Base-by-base conservation (phyloP, 306 rosid genomes). In the Cucumis melo region DNA sequence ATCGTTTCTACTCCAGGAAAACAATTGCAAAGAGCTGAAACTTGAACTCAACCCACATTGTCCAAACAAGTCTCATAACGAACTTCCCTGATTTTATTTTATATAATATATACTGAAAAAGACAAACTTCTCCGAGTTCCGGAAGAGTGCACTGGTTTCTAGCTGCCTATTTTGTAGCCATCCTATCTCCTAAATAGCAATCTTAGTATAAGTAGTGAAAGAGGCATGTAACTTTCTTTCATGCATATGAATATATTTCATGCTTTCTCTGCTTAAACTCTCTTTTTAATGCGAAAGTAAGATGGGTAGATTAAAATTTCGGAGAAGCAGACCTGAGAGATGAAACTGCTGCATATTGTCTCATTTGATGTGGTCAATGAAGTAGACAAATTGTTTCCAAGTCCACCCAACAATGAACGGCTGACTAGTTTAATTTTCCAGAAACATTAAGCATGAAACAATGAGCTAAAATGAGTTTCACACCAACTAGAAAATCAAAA, bases 341-440 rank as follows among this genome's bases (percentile, higher is more conserved):
- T 81, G 78, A 81, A 86, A 82, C 63, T 84, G 78, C 34, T 62
- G 86, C 85, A 79, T 66, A 81, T 19, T 80, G 78, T 60, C 84
- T 84, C 93, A 27, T 73, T 85, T 20, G 94, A 82, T 60, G 87
- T 32, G 75, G 85, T 81, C 75, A 77, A 27, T 44, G 83, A 61
- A 66, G 84, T 86, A 63, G 89, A 81, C 42, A 81, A 77, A 79
- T 77, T 84, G 85, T 80, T 84, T 81, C 87, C 73, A 17, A 87
- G 76, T 51, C 89, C 87, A 9, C 94, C 86, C 17, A 87, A 62
- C 85, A 93, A 83, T 17, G 94, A 85, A 80, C 87, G 89, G 4
- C 98, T 89, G 67, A 74, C 96, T 90, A 42, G 20, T 29, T 57
- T 58, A 38, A 67, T 20, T 70, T 65, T 38, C 78, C 78, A 62